phyloP scores from a whole-genome alignment of 1,284 basidiomycete species.

The Fomitopsis palustris region DNA sequence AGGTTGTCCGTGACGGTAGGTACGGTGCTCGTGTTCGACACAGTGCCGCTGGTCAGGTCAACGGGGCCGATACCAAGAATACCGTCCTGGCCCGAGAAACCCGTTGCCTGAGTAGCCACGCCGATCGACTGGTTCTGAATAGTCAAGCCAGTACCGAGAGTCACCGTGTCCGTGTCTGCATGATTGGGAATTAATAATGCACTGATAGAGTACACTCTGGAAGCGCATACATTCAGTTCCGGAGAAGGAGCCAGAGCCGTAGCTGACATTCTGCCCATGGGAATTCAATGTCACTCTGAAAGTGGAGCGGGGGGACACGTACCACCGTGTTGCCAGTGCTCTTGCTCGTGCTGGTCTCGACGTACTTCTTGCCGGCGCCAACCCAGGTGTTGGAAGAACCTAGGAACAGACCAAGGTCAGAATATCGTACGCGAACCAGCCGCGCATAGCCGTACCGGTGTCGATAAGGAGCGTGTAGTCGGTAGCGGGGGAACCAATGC shows the following conservation, averaged over 20 bases:
- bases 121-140: slow-evolving; percentile 51
- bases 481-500: slow-evolving; percentile 58
- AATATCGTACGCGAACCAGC: not conserved
- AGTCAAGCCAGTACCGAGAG: slow-evolving; percentile 38
- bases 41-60: slow-evolving; percentile 41
- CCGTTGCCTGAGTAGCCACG: slow-evolving; percentile 37
- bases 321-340: slow-evolving; percentile 41
- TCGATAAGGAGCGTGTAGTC: slow-evolving; percentile 56
- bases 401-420: slow-evolving; percentile 5
- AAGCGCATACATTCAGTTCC: slow-evolving; percentile 44
- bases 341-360: slow-evolving; percentile 38
- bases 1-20: slow-evolving; percentile 38
- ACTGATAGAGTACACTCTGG: not conserved
- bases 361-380: slow-evolving; percentile 44
- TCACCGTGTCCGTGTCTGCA: slow-evolving; percentile 44
- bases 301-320: slow-evolving; percentile 8
- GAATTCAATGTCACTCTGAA: slow-evolving; percentile 3
- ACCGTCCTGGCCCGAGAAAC: slow-evolving; percentile 46
- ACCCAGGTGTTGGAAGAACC: slow-evolving; percentile 47
- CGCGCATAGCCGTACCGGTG: slow-evolving; percentile 33
- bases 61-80: slow-evolving; percentile 56
- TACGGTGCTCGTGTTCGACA: slow-evolving; percentile 20
- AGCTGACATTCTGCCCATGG: slow-evolving; percentile 34
- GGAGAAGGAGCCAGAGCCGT: slow-evolving; percentile 48
- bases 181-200: not conserved